Conservation (phyloP, 768 basidiomycete species). For the Cyathus striatus region DNA sequence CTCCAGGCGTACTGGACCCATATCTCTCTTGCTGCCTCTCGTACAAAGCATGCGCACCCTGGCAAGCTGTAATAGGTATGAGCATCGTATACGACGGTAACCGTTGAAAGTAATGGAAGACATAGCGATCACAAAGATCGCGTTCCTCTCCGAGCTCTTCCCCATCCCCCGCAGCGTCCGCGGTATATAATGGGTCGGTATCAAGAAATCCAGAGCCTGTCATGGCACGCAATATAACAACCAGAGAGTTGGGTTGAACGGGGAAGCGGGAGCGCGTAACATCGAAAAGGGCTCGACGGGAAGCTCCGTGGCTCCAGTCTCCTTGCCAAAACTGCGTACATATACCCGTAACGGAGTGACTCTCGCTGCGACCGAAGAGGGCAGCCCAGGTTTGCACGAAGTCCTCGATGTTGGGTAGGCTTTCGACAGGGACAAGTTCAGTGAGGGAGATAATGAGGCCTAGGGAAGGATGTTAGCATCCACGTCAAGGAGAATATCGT, state of each 20-base stretch:
- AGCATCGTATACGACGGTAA: constrained; percentile 75
- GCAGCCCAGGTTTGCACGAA: constrained; percentile 76
- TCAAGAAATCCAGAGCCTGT: constrained; percentile 74
- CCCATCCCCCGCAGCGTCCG: constrained; percentile 38
- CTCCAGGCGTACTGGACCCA: constrained; percentile 39
- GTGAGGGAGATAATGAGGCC: constrained; percentile 73
- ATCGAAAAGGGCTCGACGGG: constrained; percentile 79
- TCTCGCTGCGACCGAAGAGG: constrained; percentile 74
- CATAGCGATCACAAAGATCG: constrained; percentile 58
- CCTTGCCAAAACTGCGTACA: constrained; percentile 80
- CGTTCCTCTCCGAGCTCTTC: constrained; percentile 40
- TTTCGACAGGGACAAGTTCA: constrained; percentile 71
- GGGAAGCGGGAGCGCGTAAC: constrained; percentile 82
- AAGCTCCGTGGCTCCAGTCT: constrained; percentile 62
- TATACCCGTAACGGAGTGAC: constrained; percentile 58
- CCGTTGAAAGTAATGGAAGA: constrained; percentile 71
- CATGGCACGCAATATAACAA: constrained; percentile 72
- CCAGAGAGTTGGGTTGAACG: constrained; percentile 63
- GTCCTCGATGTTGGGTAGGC: constrained; percentile 68
- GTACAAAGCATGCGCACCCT: constrained; percentile 67
- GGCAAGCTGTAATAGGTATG: constrained; percentile 55
- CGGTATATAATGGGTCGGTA: constrained; percentile 58
- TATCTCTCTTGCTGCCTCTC: constrained; percentile 64
- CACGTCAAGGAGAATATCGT: too few species aligned
- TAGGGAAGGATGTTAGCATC: too few species aligned